A percentile compares a stretch with the other conserved stretches of the same genome.
phyloP scores from a whole-genome alignment of 2,329 filamentous ascomycete genomes.

The Aphanocladium album region DNA sequence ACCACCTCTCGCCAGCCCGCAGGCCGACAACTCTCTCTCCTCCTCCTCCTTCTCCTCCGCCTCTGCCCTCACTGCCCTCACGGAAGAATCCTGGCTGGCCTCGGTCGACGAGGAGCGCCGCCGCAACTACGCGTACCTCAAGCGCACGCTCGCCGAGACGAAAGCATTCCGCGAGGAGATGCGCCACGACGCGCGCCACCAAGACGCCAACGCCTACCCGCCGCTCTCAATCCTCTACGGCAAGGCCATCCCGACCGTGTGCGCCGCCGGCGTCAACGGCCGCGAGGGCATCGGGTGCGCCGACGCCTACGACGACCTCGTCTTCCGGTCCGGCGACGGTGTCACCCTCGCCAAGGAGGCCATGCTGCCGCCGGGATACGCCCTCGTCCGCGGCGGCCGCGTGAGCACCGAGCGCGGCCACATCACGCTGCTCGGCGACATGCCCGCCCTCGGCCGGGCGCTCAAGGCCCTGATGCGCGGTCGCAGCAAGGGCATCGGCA shows the following conservation, averaged over 20 bases:
- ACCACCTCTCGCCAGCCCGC: slow-evolving; percentile 12
- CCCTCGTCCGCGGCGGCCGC: slow-evolving; percentile 65
- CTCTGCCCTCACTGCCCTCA: background rate
- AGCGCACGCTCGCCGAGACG: slow-evolving; percentile 65
- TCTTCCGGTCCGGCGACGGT: slow-evolving; percentile 83
- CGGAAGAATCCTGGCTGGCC: slow-evolving; percentile 17
- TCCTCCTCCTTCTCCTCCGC: too few species aligned
- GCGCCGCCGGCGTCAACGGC: slow-evolving; percentile 68
- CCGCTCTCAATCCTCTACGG: slow-evolving; percentile 80
- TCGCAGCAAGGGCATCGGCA: slow-evolving; percentile 63
- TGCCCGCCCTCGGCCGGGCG: slow-evolving; percentile 73
- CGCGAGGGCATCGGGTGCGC: slow-evolving; percentile 68
- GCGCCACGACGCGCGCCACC: slow-evolving; percentile 53
- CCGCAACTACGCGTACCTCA: slow-evolving; percentile 58
- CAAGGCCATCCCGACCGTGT: slow-evolving; percentile 81
- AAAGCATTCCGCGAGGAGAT: slow-evolving; percentile 74
- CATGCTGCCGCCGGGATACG: slow-evolving; percentile 78
- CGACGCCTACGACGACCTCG: slow-evolving; percentile 80
- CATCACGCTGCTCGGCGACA: slow-evolving; percentile 78
- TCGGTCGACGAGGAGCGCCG: slow-evolving; percentile 22
- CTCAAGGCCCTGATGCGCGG: slow-evolving; percentile 64
- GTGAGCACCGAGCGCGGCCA: slow-evolving; percentile 81
- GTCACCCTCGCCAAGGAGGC: slow-evolving; percentile 82
- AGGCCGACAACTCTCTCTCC: too few species aligned
- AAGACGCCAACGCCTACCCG: slow-evolving; percentile 68